A percentile compares a stretch with the other conserved stretches of the same genome.
These are phyloP conservation scores for Biscogniauxia sp. DNA, from an alignment of 2,329 filamentous ascomycete genomes.

Conservation along the genomic window DNA sequence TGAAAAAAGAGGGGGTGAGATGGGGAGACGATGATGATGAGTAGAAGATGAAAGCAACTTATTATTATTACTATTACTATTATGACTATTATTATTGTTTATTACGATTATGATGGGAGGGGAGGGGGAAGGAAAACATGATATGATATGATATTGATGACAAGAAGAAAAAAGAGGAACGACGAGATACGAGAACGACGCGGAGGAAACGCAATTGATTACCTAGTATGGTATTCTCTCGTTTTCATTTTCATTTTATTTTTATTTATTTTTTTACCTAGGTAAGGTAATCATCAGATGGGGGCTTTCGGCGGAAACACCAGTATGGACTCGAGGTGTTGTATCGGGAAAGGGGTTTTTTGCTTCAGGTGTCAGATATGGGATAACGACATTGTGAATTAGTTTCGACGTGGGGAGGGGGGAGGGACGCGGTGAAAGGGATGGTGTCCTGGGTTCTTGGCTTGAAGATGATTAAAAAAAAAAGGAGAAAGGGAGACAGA, in stretches of 20 bases:
- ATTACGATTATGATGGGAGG: background rate
- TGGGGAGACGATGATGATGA: background rate
- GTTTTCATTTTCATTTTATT: background rate
- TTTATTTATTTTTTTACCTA: too few relatives aligned
- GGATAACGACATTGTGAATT: too few relatives aligned
- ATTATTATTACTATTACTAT: background rate
- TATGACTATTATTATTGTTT: background rate
- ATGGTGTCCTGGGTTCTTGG: too few relatives aligned
- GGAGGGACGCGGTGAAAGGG: too few relatives aligned
- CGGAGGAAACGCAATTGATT: background rate
- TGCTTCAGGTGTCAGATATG: too few relatives aligned
- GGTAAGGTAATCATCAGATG: too few relatives aligned
- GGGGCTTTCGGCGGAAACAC: background rate
- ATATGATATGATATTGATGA: background rate
- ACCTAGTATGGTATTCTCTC: background rate
- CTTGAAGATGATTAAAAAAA: too few relatives aligned
- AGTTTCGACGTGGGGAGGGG: too few relatives aligned
- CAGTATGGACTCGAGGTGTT: background rate
- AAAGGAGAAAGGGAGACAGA: too few relatives aligned
- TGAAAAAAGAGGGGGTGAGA: slow-evolving; percentile 30
- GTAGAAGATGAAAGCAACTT: background rate
- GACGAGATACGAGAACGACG: background rate
- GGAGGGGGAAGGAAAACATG: background rate
- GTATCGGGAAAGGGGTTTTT: too few relatives aligned
- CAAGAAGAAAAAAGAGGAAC: background rate